Conservation (phyloP, 768 basidiomycete genomes). For the Epithele typhae region DNA sequence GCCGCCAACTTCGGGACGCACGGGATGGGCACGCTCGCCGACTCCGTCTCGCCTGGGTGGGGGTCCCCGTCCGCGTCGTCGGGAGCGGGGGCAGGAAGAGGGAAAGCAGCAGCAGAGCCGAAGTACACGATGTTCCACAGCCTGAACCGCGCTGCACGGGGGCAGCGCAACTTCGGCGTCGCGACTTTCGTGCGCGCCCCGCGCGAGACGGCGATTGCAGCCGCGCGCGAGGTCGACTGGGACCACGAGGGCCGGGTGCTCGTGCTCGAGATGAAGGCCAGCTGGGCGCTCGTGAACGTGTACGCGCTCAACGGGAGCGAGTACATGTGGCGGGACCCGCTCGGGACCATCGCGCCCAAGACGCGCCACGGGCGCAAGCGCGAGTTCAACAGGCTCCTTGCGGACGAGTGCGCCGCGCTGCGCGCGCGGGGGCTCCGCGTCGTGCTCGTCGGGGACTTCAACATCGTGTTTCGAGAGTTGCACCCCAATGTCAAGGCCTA, state of each 20-base stretch:
- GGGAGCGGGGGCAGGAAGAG: not conserved
- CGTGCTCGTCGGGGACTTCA: slow-evolving; percentile 24
- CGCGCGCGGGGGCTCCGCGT: slow-evolving; percentile 19
- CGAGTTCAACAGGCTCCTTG: slow-evolving; percentile 22
- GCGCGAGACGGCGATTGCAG: slow-evolving; percentile 6
- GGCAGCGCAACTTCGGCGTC: slow-evolving; percentile 22
- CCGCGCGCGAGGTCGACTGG: slow-evolving; percentile 22
- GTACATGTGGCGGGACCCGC: slow-evolving; percentile 21
- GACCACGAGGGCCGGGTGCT: slow-evolving; percentile 22
- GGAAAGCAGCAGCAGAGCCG: slow-evolving; percentile 1
- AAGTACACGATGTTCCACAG: slow-evolving; percentile 19
- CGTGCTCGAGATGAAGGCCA: slow-evolving; percentile 21
- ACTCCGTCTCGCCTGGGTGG: too few species aligned
- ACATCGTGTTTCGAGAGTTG: slow-evolving; percentile 21
- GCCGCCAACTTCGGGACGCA: slow-evolving; percentile 15
- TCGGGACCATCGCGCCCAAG: slow-evolving; percentile 13
- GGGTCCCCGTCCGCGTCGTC: not conserved
- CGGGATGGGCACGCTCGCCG: not conserved
- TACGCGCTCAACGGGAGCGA: slow-evolving; percentile 26
- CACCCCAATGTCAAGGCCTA: slow-evolving; percentile 17
- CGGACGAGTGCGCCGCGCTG: slow-evolving; percentile 18
- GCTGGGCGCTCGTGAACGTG: slow-evolving; percentile 24
- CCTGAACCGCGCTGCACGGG: slow-evolving; percentile 18
- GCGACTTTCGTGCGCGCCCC: slow-evolving; percentile 17
- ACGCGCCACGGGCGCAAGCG: slow-evolving; percentile 24